Percentiles rank a stretch among this genome's conserved stretches.
These are phyloP conservation scores for Aureobasidium uvarum DNA, from an alignment of 2,329 filamentous ascomycete genomes.

Conservation along the genomic window DNA sequence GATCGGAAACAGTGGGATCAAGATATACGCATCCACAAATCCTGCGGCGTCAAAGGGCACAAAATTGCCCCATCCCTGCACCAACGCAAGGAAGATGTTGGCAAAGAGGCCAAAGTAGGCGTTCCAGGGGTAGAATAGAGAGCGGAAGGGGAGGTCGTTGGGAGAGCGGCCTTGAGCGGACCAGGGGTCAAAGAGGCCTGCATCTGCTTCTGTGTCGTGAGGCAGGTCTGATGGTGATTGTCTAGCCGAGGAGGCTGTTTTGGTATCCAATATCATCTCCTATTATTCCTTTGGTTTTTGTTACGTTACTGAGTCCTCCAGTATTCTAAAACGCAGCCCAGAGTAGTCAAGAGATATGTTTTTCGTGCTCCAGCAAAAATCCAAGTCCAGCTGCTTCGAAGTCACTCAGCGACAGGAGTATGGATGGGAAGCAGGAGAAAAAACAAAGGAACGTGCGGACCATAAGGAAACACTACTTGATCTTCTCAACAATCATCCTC, in stretches of 20 bases:
- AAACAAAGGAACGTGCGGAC: neutral
- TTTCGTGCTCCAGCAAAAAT: too few relatives aligned
- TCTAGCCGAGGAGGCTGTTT: neutral
- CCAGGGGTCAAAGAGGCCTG: conserved; percentile 57
- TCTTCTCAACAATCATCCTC: neutral
- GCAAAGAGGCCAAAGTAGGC: conserved; percentile 51
- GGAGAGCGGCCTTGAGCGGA: conserved; percentile 55
- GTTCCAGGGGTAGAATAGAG: conserved; percentile 53
- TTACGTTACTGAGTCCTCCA: too few relatives aligned
- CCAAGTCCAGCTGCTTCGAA: neutral
- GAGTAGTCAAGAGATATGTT: too few relatives aligned
- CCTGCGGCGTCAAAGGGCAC: conserved; percentile 50
- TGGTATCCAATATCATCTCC: neutral
- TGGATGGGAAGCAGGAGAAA: neutral
- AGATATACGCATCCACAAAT: conserved; percentile 57
- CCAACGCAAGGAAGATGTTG: conserved; percentile 52
- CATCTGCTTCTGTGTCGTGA: conserved; percentile 15
- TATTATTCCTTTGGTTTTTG: too few relatives aligned
- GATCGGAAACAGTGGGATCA: conserved; percentile 52
- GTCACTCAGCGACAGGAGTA: too few relatives aligned
- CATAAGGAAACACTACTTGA: neutral
- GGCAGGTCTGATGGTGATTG: neutral
- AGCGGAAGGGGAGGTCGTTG: conserved; percentile 51
- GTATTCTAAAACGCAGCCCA: too few relatives aligned
- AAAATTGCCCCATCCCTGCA: conserved; percentile 56